Percentiles rank a stretch among this genome's conserved stretches.
phyloP scores from a whole-genome alignment of 352 stramenopile species.

The Aphanomyces cochlioides region DNA sequence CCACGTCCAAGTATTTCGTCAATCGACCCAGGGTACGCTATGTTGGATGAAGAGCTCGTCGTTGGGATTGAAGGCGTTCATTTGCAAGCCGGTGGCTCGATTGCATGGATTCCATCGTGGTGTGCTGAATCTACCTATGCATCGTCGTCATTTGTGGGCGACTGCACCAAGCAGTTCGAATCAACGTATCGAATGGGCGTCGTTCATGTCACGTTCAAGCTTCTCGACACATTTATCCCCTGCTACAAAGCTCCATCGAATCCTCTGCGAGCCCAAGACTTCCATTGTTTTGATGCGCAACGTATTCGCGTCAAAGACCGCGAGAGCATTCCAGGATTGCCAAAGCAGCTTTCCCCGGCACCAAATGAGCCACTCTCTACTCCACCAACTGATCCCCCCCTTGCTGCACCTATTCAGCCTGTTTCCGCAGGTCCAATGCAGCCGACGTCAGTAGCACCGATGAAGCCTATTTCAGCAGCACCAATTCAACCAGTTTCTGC shows the following conservation, averaged over 20 bases:
- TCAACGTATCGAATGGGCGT: slow-evolving; percentile 58
- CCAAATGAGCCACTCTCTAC: no score
- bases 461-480: no score
- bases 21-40: slow-evolving; percentile 62
- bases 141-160: slow-evolving; percentile 7
- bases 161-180: slow-evolving; percentile 71
- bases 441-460: no score
- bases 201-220: slow-evolving; percentile 61
- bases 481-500: no score
- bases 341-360: slow-evolving; percentile 25
- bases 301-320: slow-evolving; percentile 74
- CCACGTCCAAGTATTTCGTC: slow-evolving; percentile 43
- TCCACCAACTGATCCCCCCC: no score
- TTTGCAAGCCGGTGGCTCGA: slow-evolving; percentile 61
- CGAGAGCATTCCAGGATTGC: slow-evolving; percentile 77
- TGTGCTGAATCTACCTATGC: slow-evolving; percentile 37
- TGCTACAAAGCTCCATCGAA: slow-evolving; percentile 80
- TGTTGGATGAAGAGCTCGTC: slow-evolving; percentile 70
- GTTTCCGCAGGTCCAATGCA: no score
- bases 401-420: no score
- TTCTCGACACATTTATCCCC: slow-evolving; percentile 80
- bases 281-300: slow-evolving; percentile 59
- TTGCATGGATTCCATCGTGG: slow-evolving; percentile 80
- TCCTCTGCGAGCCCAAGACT: slow-evolving; percentile 66
- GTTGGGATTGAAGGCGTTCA: slow-evolving; percentile 64